Evolutionary conservation across 768 basidiomycete species (phyloP).

Genomic region (Psilocybe cyanescens): DNA sequence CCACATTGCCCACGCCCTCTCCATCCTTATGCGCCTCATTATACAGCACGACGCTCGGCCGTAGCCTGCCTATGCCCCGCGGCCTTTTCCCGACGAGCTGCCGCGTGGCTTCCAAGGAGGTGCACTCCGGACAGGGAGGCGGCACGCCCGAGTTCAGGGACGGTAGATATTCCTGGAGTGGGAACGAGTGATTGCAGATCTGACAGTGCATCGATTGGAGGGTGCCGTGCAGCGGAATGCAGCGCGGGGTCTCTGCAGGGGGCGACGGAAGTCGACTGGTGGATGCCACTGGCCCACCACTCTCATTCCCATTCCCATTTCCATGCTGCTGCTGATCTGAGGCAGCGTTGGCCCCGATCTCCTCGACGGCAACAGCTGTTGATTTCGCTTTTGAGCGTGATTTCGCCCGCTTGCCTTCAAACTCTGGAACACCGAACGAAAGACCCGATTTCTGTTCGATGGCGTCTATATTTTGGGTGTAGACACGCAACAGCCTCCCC

Average conservation of each 20-base stretch:
- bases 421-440: constrained; percentile 81
- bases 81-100: constrained; percentile 78
- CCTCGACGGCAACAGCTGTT: constrained; percentile 7
- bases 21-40: constrained; percentile 89
- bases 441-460: constrained; percentile 88
- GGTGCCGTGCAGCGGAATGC: constrained; percentile 90
- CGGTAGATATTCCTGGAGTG: constrained; percentile 63
- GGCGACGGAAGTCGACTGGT: constrained; percentile 49
- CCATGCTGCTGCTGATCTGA: not conserved
- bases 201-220: constrained; percentile 81
- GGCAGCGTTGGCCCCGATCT: not conserved
- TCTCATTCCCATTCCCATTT: not conserved
- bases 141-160: constrained; percentile 65
- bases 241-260: constrained; percentile 67
- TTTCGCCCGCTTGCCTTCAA: too few species aligned
- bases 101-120: constrained; percentile 67
- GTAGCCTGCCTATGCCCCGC: constrained; percentile 76
- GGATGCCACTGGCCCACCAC: constrained; percentile 18
- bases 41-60: constrained; percentile 90
- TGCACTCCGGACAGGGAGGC: constrained; percentile 82
- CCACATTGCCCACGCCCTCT: constrained; percentile 83
- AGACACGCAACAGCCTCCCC: constrained; percentile 80
- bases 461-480: constrained; percentile 94
- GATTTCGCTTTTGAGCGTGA: constrained; percentile 27
- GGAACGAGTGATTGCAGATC: constrained; percentile 74